Conservation (phyloP, 495 filamentous ascomycete genomes). For the Bathelium albidoporum region DNA sequence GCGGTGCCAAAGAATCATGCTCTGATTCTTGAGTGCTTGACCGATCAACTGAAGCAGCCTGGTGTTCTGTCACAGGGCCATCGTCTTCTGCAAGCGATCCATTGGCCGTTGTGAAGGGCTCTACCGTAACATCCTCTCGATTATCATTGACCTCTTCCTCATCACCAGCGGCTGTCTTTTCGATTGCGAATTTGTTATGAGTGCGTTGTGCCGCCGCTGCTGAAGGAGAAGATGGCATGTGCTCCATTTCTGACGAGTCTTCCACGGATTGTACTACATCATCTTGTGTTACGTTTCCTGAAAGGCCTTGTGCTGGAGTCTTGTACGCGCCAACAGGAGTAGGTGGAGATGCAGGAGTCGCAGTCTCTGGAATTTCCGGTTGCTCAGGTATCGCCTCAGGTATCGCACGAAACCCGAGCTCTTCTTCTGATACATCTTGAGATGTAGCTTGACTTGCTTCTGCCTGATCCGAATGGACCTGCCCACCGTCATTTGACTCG, state of each 20-base stretch:
- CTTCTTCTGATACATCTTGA: conserved; percentile 8
- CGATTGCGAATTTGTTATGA: background rate
- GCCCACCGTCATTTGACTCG: background rate
- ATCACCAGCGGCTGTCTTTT: conserved; percentile 11
- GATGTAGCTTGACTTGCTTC: background rate
- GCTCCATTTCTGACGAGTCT: conserved; percentile 34
- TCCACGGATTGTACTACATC: conserved; percentile 25
- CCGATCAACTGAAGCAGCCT: too few relatives aligned
- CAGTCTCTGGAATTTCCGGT: background rate
- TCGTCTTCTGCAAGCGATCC: too few relatives aligned
- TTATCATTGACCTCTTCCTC: conserved; percentile 12
- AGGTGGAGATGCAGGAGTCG: conserved; percentile 25
- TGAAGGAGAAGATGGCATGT: conserved; percentile 27
- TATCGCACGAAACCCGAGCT: conserved; percentile 9
- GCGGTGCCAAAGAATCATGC: background rate
- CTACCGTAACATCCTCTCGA: conserved; percentile 17
- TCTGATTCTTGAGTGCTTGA: background rate
- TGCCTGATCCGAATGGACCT: background rate
- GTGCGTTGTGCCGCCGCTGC: background rate
- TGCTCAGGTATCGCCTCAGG: background rate
- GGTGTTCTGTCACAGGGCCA: too few relatives aligned
- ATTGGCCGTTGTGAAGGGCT: background rate
- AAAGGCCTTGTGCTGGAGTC: conserved; percentile 35
- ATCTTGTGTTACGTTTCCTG: conserved; percentile 20
- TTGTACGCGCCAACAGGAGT: conserved; percentile 40